A percentile compares a stretch with the other conserved stretches of the same genome.
Evolutionary conservation across 75 land plant species (phyloP).

Genomic region (Cryptomeria japonica): DNA sequence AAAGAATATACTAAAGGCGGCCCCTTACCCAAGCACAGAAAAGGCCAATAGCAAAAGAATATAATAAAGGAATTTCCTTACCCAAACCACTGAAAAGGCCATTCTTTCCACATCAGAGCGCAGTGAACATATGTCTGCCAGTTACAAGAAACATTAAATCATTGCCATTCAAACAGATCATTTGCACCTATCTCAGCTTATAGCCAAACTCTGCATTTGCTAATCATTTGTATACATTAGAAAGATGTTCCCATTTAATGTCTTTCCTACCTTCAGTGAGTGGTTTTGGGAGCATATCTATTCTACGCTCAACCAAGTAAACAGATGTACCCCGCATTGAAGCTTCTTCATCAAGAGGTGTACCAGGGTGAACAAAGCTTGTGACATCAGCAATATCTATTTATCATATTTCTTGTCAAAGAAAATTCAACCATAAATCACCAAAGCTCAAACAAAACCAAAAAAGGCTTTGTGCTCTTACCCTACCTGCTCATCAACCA

Average conservation of each 20-base stretch:
- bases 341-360: slow-evolving; percentile 96
- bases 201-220: slow-evolving; percentile 1
- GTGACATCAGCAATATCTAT: slow-evolving; percentile 99
- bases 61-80: slow-evolving; percentile 13
- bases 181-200: background rate
- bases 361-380: slow-evolving; percentile 91
- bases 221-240: background rate
- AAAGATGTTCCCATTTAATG: background rate
- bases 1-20: background rate
- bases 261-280: slow-evolving; percentile 86
- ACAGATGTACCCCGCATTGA: slow-evolving; percentile 92
- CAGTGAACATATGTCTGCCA: slow-evolving; percentile 95
- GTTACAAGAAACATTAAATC: slow-evolving; percentile 1
- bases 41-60: slow-evolving; percentile 49
- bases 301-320: slow-evolving; percentile 94
- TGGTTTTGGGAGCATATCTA: slow-evolving; percentile 99
- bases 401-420: slow-evolving; percentile 15
- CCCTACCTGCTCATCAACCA: background rate
- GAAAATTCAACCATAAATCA: background rate
- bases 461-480: background rate
- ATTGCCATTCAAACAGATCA: background rate
- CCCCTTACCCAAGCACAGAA: slow-evolving; percentile 80
- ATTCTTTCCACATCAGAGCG: slow-evolving; percentile 92
- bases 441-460: background rate
- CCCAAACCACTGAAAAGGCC: slow-evolving; percentile 98